Evolutionary conservation across 805 yeast species (phyloP).

Genomic region (Gaillardinia entomophila): DNA sequence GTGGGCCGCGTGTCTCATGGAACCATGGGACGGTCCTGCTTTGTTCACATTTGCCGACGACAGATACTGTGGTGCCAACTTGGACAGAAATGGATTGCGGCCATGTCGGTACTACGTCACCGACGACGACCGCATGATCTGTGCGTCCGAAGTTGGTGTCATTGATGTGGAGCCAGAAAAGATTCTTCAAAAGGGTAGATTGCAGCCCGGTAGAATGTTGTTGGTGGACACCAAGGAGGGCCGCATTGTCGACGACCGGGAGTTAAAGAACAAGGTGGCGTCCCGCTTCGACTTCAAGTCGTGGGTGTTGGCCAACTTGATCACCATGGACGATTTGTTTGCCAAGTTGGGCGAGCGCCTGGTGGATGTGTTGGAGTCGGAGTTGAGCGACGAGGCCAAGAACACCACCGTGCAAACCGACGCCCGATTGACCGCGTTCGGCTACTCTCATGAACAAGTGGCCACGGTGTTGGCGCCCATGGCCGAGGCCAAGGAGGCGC

Average conservation of each 20-base stretch:
- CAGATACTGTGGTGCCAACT: conserved; percentile 95
- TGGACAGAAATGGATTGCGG: conserved; percentile 95
- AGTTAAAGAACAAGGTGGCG: conserved; percentile 75
- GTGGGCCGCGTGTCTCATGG: conserved; percentile 99
- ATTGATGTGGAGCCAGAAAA: conserved; percentile 80
- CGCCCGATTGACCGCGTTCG: conserved; percentile 79
- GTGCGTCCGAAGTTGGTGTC: conserved; percentile 98
- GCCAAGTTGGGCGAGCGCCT: conserved; percentile 46
- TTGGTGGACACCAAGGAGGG: conserved; percentile 93
- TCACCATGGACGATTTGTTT: conserved; percentile 72
- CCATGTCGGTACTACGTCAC: conserved; percentile 98
- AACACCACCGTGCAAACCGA: conserved; percentile 61
- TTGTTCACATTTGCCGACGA: conserved; percentile 95
- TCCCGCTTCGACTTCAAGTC: conserved; percentile 85
- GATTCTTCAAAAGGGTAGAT: conserved; percentile 84
- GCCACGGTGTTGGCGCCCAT: conserved; percentile 81
- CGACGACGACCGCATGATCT: conserved; percentile 89
- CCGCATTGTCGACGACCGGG: conserved; percentile 87
- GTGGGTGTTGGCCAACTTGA: conserved; percentile 84
- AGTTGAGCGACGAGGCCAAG: conserved; percentile 16
- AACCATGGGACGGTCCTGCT: conserved; percentile 99
- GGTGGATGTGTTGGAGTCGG: conserved; percentile 15
- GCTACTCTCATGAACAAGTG: conserved; percentile 92
- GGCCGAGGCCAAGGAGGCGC: conserved; percentile 94
- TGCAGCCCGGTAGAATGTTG: conserved; percentile 94